Base-by-base conservation (phyloP, 1,284 basidiomycete genomes). In the Laetiporus sulphureus region DNA sequence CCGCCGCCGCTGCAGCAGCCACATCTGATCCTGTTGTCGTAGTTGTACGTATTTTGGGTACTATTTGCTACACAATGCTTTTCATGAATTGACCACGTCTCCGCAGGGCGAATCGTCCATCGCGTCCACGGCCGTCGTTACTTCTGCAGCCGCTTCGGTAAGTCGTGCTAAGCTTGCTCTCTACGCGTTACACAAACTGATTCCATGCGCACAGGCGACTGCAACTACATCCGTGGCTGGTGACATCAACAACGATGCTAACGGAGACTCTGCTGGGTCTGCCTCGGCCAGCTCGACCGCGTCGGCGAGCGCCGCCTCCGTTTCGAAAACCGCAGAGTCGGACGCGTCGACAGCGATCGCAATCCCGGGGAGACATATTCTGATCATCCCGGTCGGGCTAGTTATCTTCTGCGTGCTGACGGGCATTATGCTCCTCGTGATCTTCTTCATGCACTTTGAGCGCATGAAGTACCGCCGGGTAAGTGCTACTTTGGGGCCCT, bases 391-490 rank as follows among this genome's bases (percentile, higher is more conserved):
- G 0, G 79, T 90, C 49, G 87, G 87, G 52, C 69, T 91, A 37
- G 83, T 82, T 43, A 72, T 91, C 15, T 90, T 86, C 57, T 85
- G 82, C 35, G 86, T 83, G 50, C 82, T 91, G 46, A 85, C 84
- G 19, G 79, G 83, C 10, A 81, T 90, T 55, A 82, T 79, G 16
- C 60, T 91, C 52, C 78, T 83, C 48, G 77, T 84, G n/a, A 83
- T 91, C 47, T 80, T 73, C 40, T 65, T 87, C 55, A 86, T 89
- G 45, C 90, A 86, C 18, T 87, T 82, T 57, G 86, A 90, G 68
- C 73, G 87, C 39, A 79, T 84, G 22, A 85, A 82, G 62, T 84
- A 86, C 59, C 79, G 86, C 68, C 86, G 77, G 75, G 84, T 83
- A 41, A 38, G 71, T 64, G 29, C 37, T 30, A 8, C 13, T 32